These are phyloP conservation scores for Kwoniella botswanensis DNA, from an alignment of 768 basidiomycete genomes.

Conservation along the genomic window DNA sequence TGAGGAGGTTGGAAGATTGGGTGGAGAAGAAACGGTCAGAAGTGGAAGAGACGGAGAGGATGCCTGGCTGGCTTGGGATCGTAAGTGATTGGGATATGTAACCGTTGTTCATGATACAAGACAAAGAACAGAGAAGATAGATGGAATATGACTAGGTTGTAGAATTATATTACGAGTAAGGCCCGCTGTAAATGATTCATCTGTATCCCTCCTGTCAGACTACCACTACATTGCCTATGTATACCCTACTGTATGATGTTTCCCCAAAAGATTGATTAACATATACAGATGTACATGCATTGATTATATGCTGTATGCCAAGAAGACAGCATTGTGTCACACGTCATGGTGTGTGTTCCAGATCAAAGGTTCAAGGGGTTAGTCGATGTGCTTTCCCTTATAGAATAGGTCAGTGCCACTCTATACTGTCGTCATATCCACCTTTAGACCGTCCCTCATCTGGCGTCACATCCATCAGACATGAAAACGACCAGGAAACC, in stretches of 20 bases:
- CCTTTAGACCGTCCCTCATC: background rate
- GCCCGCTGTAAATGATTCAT: no score
- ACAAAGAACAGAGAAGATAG: no score
- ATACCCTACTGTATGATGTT: background rate
- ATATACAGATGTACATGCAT: background rate
- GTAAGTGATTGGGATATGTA: constrained; percentile 9
- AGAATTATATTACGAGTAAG: no score
- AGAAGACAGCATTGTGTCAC: background rate
- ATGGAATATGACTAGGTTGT: no score
- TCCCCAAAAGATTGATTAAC: no score
- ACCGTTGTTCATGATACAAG: background rate
- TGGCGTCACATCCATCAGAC: constrained; percentile 15
- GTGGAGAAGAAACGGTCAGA: constrained; percentile 64
- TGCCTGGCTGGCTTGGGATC: background rate
- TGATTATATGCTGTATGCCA: background rate
- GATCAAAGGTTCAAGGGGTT: background rate
- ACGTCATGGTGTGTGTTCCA: background rate
- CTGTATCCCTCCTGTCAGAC: no score
- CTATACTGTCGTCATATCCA: background rate
- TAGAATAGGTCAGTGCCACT: constrained; percentile 4
- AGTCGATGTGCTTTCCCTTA: background rate
- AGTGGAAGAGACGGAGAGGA: background rate
- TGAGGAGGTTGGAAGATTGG: constrained; percentile 71
- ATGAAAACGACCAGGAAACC: background rate
- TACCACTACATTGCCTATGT: no score